Percentiles rank a stretch among this genome's conserved stretches.
Conservation (phyloP, 2,329 filamentous ascomycete species). For the Parafenestella ontariensis region DNA sequence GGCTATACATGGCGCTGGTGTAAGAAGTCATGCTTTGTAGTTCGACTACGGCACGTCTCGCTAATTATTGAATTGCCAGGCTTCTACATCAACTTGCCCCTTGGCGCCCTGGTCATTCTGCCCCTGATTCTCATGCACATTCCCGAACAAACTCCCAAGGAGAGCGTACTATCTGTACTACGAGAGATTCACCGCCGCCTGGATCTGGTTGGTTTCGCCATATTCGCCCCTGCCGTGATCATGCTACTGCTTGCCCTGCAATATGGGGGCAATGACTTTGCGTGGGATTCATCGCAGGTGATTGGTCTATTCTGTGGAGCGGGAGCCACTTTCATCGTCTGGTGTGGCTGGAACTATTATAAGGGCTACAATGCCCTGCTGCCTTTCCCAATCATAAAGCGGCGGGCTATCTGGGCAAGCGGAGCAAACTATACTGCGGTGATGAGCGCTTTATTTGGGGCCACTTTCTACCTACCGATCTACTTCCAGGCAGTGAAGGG, state of each 20-base stretch:
- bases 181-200: conserved; percentile 53
- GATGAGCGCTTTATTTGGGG: background rate
- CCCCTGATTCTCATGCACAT: conserved; percentile 56
- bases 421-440: background rate
- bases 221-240: conserved; percentile 54
- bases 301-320: conserved; percentile 60
- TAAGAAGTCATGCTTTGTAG: conserved; percentile 16
- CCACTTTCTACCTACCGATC: background rate
- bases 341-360: background rate
- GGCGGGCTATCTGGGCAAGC: background rate
- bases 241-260: conserved; percentile 59
- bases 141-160: conserved; percentile 51
- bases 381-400: background rate
- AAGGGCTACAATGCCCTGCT: background rate
- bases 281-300: conserved; percentile 59
- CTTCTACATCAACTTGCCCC: conserved; percentile 47
- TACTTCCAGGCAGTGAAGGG: background rate
- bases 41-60: background rate
- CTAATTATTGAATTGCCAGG: conserved; percentile 6
- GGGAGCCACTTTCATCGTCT: conserved; percentile 58
- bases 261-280: conserved; percentile 57
- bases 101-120: conserved; percentile 46
- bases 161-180: conserved; percentile 54
- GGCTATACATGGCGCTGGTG: conserved; percentile 57
- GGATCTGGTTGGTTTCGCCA: conserved; percentile 58